phyloP scores from a whole-genome alignment of 139 green algal species.

The Chlorella ohadii region DNA sequence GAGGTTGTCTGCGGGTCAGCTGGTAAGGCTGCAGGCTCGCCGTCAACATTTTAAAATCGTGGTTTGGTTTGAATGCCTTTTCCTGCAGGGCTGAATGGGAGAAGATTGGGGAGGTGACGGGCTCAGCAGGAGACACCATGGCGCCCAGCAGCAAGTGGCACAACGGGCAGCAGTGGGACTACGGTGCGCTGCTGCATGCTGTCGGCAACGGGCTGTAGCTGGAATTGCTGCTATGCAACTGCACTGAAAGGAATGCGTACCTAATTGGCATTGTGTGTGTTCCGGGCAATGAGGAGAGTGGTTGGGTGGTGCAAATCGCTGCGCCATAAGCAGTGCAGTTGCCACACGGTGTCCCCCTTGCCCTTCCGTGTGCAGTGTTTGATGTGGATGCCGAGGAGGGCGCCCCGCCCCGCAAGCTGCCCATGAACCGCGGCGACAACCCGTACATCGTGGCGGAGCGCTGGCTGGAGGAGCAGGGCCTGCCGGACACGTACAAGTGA shows the following conservation, averaged over 20 bases:
- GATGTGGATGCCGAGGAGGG: conserved; percentile 93
- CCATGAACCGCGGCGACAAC: conserved; percentile 83
- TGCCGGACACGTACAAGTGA: conserved; percentile 77
- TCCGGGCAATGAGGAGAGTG: no score
- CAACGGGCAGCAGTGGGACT: conserved; percentile 50
- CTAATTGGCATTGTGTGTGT: no score
- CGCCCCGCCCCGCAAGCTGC: conserved; percentile 74
- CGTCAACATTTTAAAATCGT: no score
- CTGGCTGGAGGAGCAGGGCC: conserved; percentile 83
- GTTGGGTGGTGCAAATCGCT: no score
- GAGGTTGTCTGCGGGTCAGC: no score
- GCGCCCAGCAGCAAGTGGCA: conserved; percentile 53
- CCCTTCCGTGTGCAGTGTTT: conserved; percentile 73
- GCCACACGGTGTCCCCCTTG: neutral
- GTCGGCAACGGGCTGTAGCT: neutral
- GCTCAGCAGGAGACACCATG: conserved; percentile 50
- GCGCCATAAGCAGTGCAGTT: no score
- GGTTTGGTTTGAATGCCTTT: no score
- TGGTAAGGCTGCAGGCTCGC: no score
- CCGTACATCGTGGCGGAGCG: conserved; percentile 91
- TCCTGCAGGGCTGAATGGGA: conserved; percentile 78
- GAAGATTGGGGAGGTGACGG: conserved; percentile 89
- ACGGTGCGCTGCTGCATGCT: neutral
- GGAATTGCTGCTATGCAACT: neutral
- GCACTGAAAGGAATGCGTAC: no score